These are phyloP conservation scores for Pythium myriotylum DNA, from an alignment of 352 stramenopile species.

Conservation along the genomic window DNA sequence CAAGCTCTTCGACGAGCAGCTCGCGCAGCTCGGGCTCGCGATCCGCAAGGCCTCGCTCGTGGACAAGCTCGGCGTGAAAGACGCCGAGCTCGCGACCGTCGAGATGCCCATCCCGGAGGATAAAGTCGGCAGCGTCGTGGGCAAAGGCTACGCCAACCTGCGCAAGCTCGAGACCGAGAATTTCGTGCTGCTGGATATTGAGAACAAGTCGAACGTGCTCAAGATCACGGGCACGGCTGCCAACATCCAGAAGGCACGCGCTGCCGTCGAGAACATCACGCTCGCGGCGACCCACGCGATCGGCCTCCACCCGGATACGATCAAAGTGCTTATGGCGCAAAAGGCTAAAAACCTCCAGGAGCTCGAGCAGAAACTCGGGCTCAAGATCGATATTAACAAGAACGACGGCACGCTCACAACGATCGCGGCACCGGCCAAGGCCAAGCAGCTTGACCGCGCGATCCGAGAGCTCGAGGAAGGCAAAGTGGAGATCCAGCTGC, in stretches of 20 bases:
- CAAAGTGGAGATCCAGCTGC: slow-evolving; percentile 63
- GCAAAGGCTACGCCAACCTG: slow-evolving; percentile 60
- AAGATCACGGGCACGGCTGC: slow-evolving; percentile 55
- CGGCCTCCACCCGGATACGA: slow-evolving; percentile 73
- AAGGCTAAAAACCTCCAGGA: slow-evolving; percentile 75
- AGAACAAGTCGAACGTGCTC: slow-evolving; percentile 55
- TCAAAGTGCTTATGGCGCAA: slow-evolving; percentile 79
- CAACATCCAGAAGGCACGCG: slow-evolving; percentile 44
- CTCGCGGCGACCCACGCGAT: slow-evolving; percentile 65
- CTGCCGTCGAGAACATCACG: slow-evolving; percentile 68
- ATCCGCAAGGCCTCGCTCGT: slow-evolving; percentile 61
- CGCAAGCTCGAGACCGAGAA: slow-evolving; percentile 63
- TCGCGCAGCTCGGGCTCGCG: slow-evolving; percentile 52
- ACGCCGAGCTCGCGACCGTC: slow-evolving; percentile 46
- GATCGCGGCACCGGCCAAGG: slow-evolving; percentile 50
- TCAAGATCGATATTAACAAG: slow-evolving; percentile 78
- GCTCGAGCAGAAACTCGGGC: slow-evolving; percentile 52
- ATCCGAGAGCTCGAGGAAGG: slow-evolving; percentile 57
- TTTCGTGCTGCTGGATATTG: slow-evolving; percentile 64
- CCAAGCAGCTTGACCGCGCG: slow-evolving; percentile 50
- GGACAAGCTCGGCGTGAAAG: slow-evolving; percentile 33
- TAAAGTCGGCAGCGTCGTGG: slow-evolving; percentile 67
- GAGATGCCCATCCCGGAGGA: slow-evolving; percentile 60
- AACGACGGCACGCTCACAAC: slow-evolving; percentile 66
- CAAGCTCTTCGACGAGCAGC: slow-evolving; percentile 45